Conservation (phyloP, 2,329 filamentous ascomycete genomes). For the Colletotrichum australisinense region DNA sequence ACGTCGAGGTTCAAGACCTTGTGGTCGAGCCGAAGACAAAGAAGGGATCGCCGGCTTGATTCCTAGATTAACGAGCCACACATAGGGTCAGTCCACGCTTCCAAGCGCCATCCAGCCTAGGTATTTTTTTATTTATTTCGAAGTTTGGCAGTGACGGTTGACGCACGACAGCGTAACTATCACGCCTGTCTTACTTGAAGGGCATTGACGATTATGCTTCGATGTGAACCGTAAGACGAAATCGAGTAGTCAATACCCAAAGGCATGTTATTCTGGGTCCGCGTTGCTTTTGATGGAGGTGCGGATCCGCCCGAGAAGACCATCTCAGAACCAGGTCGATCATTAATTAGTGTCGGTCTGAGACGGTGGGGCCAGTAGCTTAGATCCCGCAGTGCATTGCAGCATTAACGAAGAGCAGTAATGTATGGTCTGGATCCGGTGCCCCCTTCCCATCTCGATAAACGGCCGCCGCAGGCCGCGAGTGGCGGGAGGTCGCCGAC, state of each 20-base stretch:
- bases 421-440: conserved; percentile 11
- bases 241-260: background rate
- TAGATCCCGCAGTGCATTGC: background rate
- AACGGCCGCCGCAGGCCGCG: conserved; percentile 4
- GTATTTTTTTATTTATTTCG: too few relatives aligned
- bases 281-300: conserved; percentile 19
- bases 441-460: conserved; percentile 21
- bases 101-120: background rate
- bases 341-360: background rate
- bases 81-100: background rate
- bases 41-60: conserved; percentile 5
- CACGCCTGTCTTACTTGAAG: background rate
- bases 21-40: conserved; percentile 12
- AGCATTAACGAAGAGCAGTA: background rate
- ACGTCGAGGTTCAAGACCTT: conserved; percentile 5
- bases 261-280: background rate
- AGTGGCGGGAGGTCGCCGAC: background rate
- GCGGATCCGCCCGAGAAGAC: conserved; percentile 23
- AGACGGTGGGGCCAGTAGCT: conserved; percentile 1
- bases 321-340: conserved; percentile 8
- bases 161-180: background rate
- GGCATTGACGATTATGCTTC: background rate
- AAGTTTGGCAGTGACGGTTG: background rate
- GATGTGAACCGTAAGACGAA: background rate
- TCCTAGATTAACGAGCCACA: conserved; percentile 10